Base-by-base conservation (phyloP, 2,329 filamentous ascomycete species). In the Monosporascus sp. region DNA sequence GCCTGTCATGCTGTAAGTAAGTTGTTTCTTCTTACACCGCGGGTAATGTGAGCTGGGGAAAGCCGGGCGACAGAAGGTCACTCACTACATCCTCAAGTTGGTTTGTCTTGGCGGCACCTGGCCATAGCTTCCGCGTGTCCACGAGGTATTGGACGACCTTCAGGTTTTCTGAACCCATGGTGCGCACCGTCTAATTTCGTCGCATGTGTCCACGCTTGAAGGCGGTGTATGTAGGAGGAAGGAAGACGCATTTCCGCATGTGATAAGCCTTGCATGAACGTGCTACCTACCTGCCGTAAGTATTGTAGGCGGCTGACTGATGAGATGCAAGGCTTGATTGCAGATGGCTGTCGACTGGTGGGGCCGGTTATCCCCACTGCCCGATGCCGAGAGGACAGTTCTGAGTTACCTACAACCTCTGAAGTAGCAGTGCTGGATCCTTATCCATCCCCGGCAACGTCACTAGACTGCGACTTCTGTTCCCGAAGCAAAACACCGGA, bases 61-160 rank as follows among this genome's bases (percentile, higher is more conserved):
- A 35, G 31, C 31, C 31, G 9, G 5, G 31, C 31, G 24, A 31
- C 15, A 28, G 22, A 17, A 46, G 43, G n/a, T 26, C 49, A 55
- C 73, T 63, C 69, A 81, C 80, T 54, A 70, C 70, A 35, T 67
- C 67, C 57, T 72, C 68, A 37, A 81, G 74, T 28, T 83, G 69
- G 37, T 68, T 69, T 14, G 80, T 82, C 63, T 76, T 69, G 47
- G 63, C 66, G 22, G 74, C 79, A 51, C 69, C 69, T n/a, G 80
- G 76, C 79, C 81, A 87, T 50, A 85, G 71, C 3, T 67, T 59
- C 38, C 82, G 74, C 3, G 84, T 86, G 68, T 87, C 83, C 38
- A 87, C 69, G 52, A 84, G 70, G 80, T 83, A 86, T 69, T 84
- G 81, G 55, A 84, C 71, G 49, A 85, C 70, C 47, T 70, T 65